Conservation (phyloP, 1,284 basidiomycete species). For the Microbotryomycetes sp. region DNA sequence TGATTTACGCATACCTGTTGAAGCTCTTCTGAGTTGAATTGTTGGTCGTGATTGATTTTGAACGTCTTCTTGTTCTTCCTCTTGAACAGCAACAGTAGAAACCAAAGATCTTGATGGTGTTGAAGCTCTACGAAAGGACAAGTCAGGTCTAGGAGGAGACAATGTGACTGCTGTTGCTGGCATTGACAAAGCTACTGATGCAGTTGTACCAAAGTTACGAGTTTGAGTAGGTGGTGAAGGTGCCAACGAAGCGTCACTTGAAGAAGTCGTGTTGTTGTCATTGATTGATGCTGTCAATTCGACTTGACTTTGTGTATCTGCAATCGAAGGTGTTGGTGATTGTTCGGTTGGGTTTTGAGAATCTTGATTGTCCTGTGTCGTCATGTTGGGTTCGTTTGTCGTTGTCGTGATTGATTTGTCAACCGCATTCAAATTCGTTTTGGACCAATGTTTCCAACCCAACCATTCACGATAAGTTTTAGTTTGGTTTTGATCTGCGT, state of each 20-base stretch:
- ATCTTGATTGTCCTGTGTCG: not conserved
- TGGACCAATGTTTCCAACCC: constrained; percentile 20
- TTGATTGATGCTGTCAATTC: not conserved
- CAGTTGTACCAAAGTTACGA: not conserved
- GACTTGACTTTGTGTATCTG: not conserved
- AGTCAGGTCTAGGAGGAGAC: not conserved
- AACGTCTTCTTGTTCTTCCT: not conserved
- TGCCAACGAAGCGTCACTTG: not conserved
- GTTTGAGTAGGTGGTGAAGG: not conserved
- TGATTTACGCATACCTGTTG: no score
- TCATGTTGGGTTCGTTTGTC: not conserved
- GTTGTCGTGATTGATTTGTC: not conserved
- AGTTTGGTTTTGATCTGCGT: not conserved
- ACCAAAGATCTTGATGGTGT: not conserved
- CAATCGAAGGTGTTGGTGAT: not conserved
- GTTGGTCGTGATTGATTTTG: not conserved
- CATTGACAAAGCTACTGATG: not conserved
- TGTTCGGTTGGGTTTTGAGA: not conserved
- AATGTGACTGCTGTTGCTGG: not conserved
- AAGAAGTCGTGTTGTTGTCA: not conserved
- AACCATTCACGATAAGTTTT: constrained; percentile 28
- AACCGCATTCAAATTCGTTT: no score
- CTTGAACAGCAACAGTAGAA: not conserved
- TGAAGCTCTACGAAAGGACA: not conserved
- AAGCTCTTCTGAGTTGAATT: not conserved